Conservation (phyloP, 352 stramenopile species). For the Phytopythium ostracodes region DNA sequence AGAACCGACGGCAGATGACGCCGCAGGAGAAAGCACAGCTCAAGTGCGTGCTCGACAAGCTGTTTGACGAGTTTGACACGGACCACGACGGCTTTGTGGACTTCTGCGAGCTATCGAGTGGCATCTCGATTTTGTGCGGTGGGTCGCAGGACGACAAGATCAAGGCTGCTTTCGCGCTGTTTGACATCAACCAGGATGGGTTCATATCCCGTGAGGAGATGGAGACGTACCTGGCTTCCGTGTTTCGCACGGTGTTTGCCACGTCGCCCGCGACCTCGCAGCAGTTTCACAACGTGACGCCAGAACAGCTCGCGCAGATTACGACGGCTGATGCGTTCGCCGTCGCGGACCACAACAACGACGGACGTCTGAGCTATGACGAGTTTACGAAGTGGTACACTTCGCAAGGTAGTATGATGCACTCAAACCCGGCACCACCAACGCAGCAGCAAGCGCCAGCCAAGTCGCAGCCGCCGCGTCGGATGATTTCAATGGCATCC, state of each 20-base stretch:
- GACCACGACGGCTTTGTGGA: conserved; percentile 79
- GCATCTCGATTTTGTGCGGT: conserved; percentile 76
- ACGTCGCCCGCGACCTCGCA: conserved; percentile 40
- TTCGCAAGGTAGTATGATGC: conserved; percentile 15
- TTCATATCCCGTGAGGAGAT: conserved; percentile 83
- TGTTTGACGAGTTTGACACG: conserved; percentile 80
- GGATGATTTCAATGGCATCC: conserved; percentile 23
- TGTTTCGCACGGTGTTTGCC: conserved; percentile 82
- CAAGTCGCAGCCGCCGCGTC: background rate
- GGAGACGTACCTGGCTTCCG: conserved; percentile 80
- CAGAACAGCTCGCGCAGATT: conserved; percentile 64
- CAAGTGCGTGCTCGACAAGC: conserved; percentile 42
- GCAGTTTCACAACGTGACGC: conserved; percentile 45
- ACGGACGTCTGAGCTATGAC: conserved; percentile 66
- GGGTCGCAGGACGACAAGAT: conserved; percentile 82
- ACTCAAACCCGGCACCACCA: background rate
- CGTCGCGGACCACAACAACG: conserved; percentile 51
- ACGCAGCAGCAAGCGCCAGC: background rate
- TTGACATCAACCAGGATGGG: conserved; percentile 86
- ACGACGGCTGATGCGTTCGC: conserved; percentile 70
- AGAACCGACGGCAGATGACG: conserved; percentile 20
- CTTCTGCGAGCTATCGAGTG: conserved; percentile 83
- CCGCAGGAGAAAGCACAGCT: conserved; percentile 32
- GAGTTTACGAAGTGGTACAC: conserved; percentile 88
- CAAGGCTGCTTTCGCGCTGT: conserved; percentile 75